These are phyloP conservation scores for Pseudopithomyces maydicus DNA, from an alignment of 2,329 filamentous ascomycete genomes.

Conservation along the genomic window DNA sequence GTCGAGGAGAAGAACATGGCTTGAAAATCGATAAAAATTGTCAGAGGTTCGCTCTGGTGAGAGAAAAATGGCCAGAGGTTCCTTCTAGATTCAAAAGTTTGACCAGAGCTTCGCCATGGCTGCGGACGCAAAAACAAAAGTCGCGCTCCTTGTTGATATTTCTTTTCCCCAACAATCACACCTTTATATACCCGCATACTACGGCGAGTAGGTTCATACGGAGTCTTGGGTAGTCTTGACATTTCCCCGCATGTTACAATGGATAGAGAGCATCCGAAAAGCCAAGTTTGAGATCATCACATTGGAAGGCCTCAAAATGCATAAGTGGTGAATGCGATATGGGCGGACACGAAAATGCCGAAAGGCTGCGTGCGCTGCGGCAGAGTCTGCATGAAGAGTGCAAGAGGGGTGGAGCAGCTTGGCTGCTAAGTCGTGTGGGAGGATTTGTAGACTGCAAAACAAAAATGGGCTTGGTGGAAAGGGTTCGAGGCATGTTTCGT, in stretches of 20 bases:
- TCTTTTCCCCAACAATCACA: background rate
- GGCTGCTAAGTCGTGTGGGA: background rate
- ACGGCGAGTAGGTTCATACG: background rate
- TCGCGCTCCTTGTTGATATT: background rate
- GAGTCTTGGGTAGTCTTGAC: background rate
- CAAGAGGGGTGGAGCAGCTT: background rate
- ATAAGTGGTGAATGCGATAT: background rate
- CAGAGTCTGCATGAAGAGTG: background rate
- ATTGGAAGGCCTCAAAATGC: background rate
- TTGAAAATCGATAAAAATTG: too few species aligned
- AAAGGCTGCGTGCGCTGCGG: background rate
- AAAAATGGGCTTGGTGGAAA: background rate
- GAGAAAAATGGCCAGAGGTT: conserved; percentile 12
- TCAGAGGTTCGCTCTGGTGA: too few species aligned
- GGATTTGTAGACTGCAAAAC: background rate
- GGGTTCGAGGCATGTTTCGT: background rate
- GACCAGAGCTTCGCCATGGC: conserved; percentile 31
- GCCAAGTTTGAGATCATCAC: background rate
- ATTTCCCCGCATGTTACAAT: background rate
- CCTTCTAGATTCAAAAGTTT: conserved; percentile 12
- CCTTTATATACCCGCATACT: background rate
- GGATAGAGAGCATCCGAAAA: background rate
- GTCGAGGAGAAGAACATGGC: too few species aligned
- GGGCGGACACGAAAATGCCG: background rate
- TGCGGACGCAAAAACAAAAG: background rate